Percentiles rank a stretch among this genome's conserved stretches.
Conservation (phyloP, 2,329 filamentous ascomycete genomes). For the Calcarisporium arbuscula region DNA sequence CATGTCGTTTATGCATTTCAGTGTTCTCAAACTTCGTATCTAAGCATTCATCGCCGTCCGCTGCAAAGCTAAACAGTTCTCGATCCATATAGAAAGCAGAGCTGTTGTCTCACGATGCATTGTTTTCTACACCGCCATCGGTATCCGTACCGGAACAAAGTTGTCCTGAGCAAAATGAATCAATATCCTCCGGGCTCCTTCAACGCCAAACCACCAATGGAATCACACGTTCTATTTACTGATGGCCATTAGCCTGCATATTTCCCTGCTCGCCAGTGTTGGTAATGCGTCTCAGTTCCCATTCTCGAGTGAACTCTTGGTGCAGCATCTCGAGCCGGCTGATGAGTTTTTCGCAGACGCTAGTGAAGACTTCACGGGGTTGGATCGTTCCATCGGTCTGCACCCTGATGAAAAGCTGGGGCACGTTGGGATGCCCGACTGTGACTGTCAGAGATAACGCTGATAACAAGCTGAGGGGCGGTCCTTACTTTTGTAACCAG, state of each 20-base stretch:
- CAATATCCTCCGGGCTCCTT: slow-evolving; percentile 6
- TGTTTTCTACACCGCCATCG: no score
- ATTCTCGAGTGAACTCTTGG: slow-evolving; percentile 88
- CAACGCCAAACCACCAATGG: slow-evolving; percentile 17
- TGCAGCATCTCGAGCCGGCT: slow-evolving; percentile 72
- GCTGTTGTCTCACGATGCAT: no score
- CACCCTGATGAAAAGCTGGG: slow-evolving; percentile 65
- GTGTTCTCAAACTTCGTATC: no score
- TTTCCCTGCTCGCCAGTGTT: slow-evolving; percentile 54
- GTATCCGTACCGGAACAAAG: no score
- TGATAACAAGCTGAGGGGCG: not conserved
- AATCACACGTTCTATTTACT: slow-evolving; percentile 1
- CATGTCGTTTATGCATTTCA: no score
- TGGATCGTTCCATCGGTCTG: slow-evolving; percentile 86
- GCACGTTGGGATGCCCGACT: slow-evolving; percentile 55
- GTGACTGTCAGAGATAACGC: no score
- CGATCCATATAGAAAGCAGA: no score
- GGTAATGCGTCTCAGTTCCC: slow-evolving; percentile 81
- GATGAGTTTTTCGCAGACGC: slow-evolving; percentile 76
- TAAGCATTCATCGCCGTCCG: no score
- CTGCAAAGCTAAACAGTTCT: no score
- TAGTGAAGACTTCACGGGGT: slow-evolving; percentile 81
- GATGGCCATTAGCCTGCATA: slow-evolving; percentile 30
- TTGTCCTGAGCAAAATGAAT: slow-evolving; percentile 9
- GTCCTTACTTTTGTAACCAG: slow-evolving; percentile 76